Percentiles rank a stretch among this genome's conserved stretches.
These are phyloP conservation scores for Chaetomium olivaceum DNA, from an alignment of 2,329 filamentous ascomycete species.

Conservation along the genomic window DNA sequence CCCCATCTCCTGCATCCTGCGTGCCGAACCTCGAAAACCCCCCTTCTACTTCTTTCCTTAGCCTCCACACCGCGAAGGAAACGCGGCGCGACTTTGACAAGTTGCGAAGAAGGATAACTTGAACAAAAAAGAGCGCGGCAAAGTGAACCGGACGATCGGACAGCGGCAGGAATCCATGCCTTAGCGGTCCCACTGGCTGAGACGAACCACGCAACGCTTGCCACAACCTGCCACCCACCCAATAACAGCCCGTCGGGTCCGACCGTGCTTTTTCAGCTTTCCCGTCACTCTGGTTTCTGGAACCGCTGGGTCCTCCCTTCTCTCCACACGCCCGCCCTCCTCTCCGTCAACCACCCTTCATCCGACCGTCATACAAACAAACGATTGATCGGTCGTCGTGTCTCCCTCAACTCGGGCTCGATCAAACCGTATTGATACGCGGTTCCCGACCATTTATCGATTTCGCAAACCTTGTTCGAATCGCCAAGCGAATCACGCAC, in stretches of 20 bases:
- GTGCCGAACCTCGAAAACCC: background rate
- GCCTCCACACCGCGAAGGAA: slow-evolving; percentile 12
- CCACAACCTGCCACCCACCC: slow-evolving; percentile 21
- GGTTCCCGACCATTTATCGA: background rate
- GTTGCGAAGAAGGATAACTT: background rate
- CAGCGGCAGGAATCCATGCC: slow-evolving; percentile 20
- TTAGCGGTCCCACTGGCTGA: slow-evolving; percentile 25
- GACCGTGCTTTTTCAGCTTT: slow-evolving; percentile 27
- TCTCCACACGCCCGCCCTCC: background rate
- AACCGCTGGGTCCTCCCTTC: slow-evolving; percentile 24
- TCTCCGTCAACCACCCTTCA: background rate
- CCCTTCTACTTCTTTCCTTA: background rate
- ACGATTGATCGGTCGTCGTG: background rate
- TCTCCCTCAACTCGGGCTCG: background rate
- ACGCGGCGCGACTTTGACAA: slow-evolving; percentile 13
- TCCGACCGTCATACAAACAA: slow-evolving; percentile 1
- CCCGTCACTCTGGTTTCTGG: slow-evolving; percentile 36
- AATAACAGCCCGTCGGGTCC: slow-evolving; percentile 30
- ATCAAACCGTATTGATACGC: background rate
- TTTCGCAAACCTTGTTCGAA: background rate
- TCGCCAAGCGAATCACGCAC: background rate
- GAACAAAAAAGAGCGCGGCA: background rate
- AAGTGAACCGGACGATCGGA: slow-evolving; percentile 13
- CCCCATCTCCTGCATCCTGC: background rate
- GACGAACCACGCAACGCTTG: slow-evolving; percentile 29